Evolutionary conservation across 345 rosid genomes (phyloP).

Genomic region (Lumnitzera racemosa): DNA sequence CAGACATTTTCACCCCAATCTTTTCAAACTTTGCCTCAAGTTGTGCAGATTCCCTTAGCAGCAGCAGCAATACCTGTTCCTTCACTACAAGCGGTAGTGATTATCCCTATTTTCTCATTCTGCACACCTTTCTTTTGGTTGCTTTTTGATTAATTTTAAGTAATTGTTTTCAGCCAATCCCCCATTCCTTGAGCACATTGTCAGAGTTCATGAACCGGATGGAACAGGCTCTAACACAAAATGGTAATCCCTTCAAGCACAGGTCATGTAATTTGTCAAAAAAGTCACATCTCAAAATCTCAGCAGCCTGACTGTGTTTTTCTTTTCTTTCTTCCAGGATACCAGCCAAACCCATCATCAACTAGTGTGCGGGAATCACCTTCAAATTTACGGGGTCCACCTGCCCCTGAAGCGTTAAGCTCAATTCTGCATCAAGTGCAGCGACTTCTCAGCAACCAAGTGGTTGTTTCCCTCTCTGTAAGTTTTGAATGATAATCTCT

Average conservation of each 20-base stretch:
- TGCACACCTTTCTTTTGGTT: background rate
- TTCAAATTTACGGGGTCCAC: constrained; percentile 37
- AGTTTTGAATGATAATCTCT: constrained; percentile 7
- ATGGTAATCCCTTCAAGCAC: constrained; percentile 32
- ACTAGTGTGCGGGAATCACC: constrained; percentile 40
- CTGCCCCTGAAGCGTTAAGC: constrained; percentile 60
- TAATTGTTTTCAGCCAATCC: constrained; percentile 59
- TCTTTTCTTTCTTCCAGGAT: constrained; percentile 34
- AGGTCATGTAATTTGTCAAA: no score
- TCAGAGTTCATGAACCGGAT: constrained; percentile 63
- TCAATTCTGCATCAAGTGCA: constrained; percentile 56
- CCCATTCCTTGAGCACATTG: constrained; percentile 70
- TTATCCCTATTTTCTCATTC: constrained; percentile 1
- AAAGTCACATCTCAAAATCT: background rate
- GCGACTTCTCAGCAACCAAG: constrained; percentile 48
- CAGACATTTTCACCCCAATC: constrained; percentile 43
- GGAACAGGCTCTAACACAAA: constrained; percentile 60
- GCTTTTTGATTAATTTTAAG: constrained; percentile 7
- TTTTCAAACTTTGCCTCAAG: constrained; percentile 48
- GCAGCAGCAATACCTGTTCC: constrained; percentile 57
- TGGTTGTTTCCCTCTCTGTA: constrained; percentile 66
- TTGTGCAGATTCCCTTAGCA: constrained; percentile 56
- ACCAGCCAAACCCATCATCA: constrained; percentile 38
- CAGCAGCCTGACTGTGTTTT: constrained; percentile 7
- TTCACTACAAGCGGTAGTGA: constrained; percentile 47